Evolutionary conservation across 306 rosid species (phyloP).

Genomic region (Citrullus mucosospermus): DNA sequence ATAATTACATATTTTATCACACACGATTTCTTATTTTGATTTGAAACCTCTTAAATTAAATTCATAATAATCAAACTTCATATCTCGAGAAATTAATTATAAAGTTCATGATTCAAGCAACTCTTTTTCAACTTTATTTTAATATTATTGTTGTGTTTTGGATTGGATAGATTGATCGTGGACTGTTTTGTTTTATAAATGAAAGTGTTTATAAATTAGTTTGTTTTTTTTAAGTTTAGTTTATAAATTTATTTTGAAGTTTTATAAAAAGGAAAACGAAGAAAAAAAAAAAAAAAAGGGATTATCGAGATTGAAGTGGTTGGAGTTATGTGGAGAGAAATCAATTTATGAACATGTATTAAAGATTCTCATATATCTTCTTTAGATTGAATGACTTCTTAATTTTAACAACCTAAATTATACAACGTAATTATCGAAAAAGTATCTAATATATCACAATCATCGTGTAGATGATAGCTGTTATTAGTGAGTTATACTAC

Average conservation of each 20-base stretch:
- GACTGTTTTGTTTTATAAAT: background rate
- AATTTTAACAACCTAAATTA: too few species aligned
- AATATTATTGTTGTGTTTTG: background rate
- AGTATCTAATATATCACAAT: too few species aligned
- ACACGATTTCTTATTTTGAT: background rate
- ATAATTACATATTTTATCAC: too few species aligned
- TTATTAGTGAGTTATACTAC: too few species aligned
- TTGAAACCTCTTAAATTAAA: background rate
- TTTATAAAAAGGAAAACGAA: background rate
- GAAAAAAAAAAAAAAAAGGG: background rate
- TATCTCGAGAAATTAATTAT: background rate
- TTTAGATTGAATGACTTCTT: too few species aligned
- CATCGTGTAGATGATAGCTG: too few species aligned
- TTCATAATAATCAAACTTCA: background rate
- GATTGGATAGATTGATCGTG: background rate
- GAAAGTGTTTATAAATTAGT: background rate
- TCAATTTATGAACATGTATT: background rate
- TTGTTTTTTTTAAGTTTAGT: too few species aligned
- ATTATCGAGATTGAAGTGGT: background rate
- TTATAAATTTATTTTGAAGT: background rate
- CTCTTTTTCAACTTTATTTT: background rate
- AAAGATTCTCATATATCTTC: background rate
- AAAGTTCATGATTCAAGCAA: background rate
- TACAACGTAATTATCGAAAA: too few species aligned
- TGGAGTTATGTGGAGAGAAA: background rate